These are phyloP conservation scores for Kandelia obovata DNA, from an alignment of 345 rosid genomes.

Conservation along the genomic window DNA sequence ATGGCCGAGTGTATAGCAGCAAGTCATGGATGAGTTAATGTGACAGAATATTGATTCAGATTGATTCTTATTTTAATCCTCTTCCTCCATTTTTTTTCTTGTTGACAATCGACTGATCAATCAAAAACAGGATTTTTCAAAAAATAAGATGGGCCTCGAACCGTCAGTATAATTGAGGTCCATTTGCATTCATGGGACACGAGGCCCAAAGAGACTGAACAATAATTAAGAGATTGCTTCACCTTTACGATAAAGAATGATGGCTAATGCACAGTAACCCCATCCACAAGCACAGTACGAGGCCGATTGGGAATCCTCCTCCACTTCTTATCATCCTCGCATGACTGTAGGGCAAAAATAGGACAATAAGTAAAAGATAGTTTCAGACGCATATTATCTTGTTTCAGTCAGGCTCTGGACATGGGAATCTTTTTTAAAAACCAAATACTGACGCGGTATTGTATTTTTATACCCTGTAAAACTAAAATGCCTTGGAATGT, in stretches of 20 bases:
- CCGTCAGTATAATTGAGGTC: neutral
- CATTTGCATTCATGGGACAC: neutral
- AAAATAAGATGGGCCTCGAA: neutral
- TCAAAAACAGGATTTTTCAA: too few species aligned
- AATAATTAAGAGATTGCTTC: neutral
- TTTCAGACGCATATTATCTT: neutral
- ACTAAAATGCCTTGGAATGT: too few species aligned
- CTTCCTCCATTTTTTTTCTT: too few species aligned
- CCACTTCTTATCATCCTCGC: constrained; percentile 38
- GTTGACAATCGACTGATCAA: too few species aligned
- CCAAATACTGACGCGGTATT: too few species aligned
- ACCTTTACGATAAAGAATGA: neutral
- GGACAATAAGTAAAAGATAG: neutral
- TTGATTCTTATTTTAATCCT: too few species aligned
- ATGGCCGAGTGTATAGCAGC: too few species aligned
- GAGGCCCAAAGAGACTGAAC: neutral
- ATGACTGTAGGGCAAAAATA: constrained; percentile 30
- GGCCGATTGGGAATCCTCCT: constrained; percentile 23
- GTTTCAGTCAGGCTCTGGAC: neutral
- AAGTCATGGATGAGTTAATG: too few species aligned
- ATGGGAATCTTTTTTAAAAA: too few species aligned
- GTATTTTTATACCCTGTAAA: too few species aligned
- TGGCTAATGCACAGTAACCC: neutral
- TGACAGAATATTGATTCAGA: too few species aligned
- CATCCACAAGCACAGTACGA: constrained; percentile 46